Base-by-base conservation (phyloP, 148 eudicot species). In the Bassia scoparia region DNA sequence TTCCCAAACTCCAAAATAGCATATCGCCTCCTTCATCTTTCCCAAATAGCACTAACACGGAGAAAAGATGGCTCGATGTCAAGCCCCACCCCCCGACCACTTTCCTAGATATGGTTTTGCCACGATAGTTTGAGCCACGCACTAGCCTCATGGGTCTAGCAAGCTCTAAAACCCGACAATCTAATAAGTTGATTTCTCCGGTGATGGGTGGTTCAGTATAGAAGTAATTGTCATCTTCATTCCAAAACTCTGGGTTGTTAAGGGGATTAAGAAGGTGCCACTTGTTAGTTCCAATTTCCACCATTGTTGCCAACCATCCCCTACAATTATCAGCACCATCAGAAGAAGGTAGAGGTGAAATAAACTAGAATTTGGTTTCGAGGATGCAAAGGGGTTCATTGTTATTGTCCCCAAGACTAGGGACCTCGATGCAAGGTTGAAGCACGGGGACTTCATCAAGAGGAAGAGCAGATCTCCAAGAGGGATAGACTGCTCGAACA, bases 401-500 rank as follows among this genome's bases (percentile, higher is more conserved):
- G 20, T 11, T 24, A 29, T 4, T 1, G 62, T 2, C 3, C 1
- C 14, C 11, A n/a, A 60, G 37, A 13, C 35, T 12, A 5, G 65
- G 65, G 41, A 33, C 65, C 17, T 61, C 21, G 1, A 61, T 0
- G 20, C 33, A 23, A 16, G n/a, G 16, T 31, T 34, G 16, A 3
- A 4, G 24, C 17, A 33, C 5, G 27, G 75, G 75, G 52, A 60
- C 21, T 27, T 72, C 29, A 2, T 7, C 2, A 3, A 61, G 5
- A 6, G 67, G 75, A 11, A 72, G 15, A 17, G 56, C 7, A 16
- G 56, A 43, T 1, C 75, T 63, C 67, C 75, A 72, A 3, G 67
- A 27, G 3, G 52, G 43, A 37, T 67, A 72, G 30, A 72, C 75
- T 2, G 43, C 67, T 3, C 67, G 75, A 18, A 72, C 43, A 18